Conservation (phyloP, 129 eudicot species). For the Tanacetum coccineum region DNA sequence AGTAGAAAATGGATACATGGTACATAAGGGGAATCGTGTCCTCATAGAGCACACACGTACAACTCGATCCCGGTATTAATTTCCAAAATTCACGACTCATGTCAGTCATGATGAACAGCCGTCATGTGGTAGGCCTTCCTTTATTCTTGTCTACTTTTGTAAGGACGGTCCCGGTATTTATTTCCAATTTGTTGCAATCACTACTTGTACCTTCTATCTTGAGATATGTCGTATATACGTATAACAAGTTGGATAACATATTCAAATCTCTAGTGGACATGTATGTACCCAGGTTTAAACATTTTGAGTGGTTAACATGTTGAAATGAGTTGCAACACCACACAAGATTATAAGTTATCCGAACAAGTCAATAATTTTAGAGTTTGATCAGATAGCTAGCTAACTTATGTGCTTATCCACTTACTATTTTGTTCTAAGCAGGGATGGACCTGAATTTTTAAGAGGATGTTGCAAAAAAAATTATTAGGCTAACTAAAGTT, state of each 20-base stretch:
- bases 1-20: constrained; percentile 10
- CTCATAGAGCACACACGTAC: constrained; percentile 20
- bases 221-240: too few relatives aligned
- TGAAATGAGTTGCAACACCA: too few relatives aligned
- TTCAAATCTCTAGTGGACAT: too few relatives aligned
- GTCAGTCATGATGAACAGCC: constrained; percentile 18
- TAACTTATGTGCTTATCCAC: too few relatives aligned
- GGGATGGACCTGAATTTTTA: too few relatives aligned
- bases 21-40: constrained; percentile 29
- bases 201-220: too few relatives aligned
- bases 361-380: neutral
- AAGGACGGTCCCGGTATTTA: constrained; percentile 1
- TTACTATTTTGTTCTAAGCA: too few relatives aligned
- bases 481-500: too few relatives aligned
- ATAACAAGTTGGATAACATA: neutral
- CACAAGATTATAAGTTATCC: too few relatives aligned
- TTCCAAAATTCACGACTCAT: constrained; percentile 11
- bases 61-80: constrained; percentile 1
- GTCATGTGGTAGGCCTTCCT: constrained; percentile 17
- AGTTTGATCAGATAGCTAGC: neutral
- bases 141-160: constrained; percentile 10
- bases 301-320: too few relatives aligned
- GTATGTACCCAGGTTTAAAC: too few relatives aligned
- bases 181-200: constrained; percentile 10
- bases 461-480: too few relatives aligned